Evolutionary conservation across 352 stramenopile species (phyloP), one percentile per base, ranked within the genome.

Genomic region (Pythium aquatile): DNA sequence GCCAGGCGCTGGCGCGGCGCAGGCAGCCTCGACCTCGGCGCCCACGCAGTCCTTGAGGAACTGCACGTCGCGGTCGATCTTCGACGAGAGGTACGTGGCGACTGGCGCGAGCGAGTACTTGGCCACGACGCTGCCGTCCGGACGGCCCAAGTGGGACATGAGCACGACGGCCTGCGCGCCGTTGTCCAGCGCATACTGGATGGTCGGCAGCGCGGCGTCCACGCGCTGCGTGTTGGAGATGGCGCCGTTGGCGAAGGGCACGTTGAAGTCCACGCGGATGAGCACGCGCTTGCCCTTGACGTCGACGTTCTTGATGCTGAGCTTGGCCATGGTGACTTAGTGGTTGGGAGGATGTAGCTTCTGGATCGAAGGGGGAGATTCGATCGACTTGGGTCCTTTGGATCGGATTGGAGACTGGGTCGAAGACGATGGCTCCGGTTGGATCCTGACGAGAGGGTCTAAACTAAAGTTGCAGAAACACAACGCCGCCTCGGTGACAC

Each of bases 191-290:
- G 99, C 92, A 78, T 98, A 98, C 82, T 99, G 70, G 63, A 99
- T 97, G 11, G 97, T 99, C 39, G 98, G 83, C 73, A 99, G 65
- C 74, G 90, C 91, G 35, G 85, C 97, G 55, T 98, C 92, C 76
- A 99, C 99, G 73, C 98, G 96, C 74, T 99, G 97, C 64, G 97
- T 99, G 88, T 99, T 99, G 59, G 85, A 98, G 61, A 98, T 93
- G 66, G 97, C 97, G 63, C 94, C 97, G 74, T 97, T 91, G 17
- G 86, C 79, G 69, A 99, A 97, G 16, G 98, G 98, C 44, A 99
- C 98, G 78, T 99, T 99, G 68, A 99, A 98, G 86, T 99, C 98
- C 64, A 98, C 98, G 73, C 98, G 94, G 63, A 99, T 97, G 61
- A 99, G 89, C 63, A 99, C 97, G 77, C 96, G 98, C 86, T 99